Conservation (phyloP, 2,329 filamentous ascomycete genomes). For the Scytalidium sp. region DNA sequence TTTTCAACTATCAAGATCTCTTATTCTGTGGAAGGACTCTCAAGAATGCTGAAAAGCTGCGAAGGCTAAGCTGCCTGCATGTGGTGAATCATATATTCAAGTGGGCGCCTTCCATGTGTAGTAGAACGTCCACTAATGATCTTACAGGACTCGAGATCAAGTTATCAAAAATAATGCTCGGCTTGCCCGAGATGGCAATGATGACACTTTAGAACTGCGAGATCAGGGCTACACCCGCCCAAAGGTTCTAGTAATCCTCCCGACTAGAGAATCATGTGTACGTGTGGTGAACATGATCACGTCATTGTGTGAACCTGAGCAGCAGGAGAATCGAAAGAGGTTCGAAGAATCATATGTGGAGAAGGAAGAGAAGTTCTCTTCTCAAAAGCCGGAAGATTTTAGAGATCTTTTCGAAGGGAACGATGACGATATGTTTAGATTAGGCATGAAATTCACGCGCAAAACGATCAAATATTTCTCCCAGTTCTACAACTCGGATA, state of each 20-base stretch:
- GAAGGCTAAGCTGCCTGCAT: conserved; percentile 75
- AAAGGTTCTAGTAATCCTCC: conserved; percentile 86
- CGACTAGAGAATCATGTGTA: conserved; percentile 83
- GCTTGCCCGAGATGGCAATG: conserved; percentile 62
- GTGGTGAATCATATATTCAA: conserved; percentile 91
- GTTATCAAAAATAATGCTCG: conserved; percentile 91
- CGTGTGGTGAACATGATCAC: conserved; percentile 76
- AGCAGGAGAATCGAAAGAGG: conserved; percentile 91
- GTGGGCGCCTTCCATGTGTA: conserved; percentile 35
- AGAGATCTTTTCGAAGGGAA: conserved; percentile 88
- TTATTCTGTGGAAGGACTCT: conserved; percentile 71
- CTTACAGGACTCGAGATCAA: conserved; percentile 70
- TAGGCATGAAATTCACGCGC: conserved; percentile 95
- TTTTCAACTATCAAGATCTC: conserved; percentile 82
- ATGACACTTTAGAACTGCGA: conserved; percentile 68
- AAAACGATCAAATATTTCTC: conserved; percentile 95
- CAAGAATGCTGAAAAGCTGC: conserved; percentile 64
- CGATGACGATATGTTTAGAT: conserved; percentile 93
- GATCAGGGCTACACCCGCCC: conserved; percentile 96
- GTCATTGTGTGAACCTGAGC: conserved; percentile 74
- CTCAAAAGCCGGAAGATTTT: conserved; percentile 82
- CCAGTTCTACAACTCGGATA: conserved; percentile 94
- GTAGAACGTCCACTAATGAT: conserved; percentile 10
- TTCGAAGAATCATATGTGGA: conserved; percentile 82
- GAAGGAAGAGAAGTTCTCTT: conserved; percentile 64